Evolutionary conservation across 345 rosid genomes (phyloP), one percentile per base, ranked within the genome.

Genomic region (Dipteronia dyeriana): DNA sequence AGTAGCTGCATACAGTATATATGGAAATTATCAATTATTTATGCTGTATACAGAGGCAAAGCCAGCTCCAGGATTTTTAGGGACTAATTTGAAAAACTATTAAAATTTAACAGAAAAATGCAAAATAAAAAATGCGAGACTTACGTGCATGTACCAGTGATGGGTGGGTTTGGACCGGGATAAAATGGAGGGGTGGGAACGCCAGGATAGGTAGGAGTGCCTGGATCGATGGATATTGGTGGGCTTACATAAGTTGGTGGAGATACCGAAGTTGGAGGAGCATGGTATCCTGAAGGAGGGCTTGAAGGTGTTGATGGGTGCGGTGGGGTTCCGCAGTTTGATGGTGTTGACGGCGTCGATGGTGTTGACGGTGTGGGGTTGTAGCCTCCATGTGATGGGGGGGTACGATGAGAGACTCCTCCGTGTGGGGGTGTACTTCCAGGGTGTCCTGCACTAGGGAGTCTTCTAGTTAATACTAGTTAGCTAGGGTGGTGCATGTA

Each of bases 71-170:
- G 6, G 38, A 4, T 34, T 34, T 34, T 34, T 34, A 34, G 38
- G 6, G 38, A 6, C 38, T 34, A 34, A 34, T 34, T 5, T 34
- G 38, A 34, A 34, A 34, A 34, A 34, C 38, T 34, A 34, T 34
- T 4, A 34, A 34, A 34, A 0, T 34, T 34, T 34, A 34, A 34
- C 38, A 34, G 38, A 4, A 34, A 34, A 34, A 34, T 34, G 38
- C 38, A 34, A 34, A 34, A 34, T 34, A 34, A 3, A 34, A 34
- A 34, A 34, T 34, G 38, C 4, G 38, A 34, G 9, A 84, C 98
- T 86, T 86, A 96, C 99, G 86, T 89, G 99, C 98, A 96, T 45
- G 98, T 86, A 75, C 93, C 93, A 11, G 88, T 79, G 79, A 81
- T 53, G 38, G 93, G 90, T 54, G 96, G 88, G 73, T 83, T 85